Evolutionary conservation across 495 filamentous ascomycete species (phyloP), one percentile per base, ranked within the genome.

Genomic region (Penicillium argentinense): DNA sequence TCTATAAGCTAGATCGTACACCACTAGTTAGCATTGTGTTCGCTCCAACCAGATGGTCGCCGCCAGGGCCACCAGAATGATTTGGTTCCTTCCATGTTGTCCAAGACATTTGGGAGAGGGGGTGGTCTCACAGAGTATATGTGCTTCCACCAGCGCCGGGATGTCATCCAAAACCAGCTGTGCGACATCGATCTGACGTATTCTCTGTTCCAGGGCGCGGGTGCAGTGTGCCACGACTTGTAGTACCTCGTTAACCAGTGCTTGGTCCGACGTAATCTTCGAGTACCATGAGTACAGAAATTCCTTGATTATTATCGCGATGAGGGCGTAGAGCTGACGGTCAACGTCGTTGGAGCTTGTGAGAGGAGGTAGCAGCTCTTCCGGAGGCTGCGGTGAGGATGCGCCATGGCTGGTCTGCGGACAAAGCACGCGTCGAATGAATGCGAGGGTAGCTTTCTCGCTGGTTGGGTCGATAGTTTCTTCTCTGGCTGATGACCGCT

Each of bases 281-380:
- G 75, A 76, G 68, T 98, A 98, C 93, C 93, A 98, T 43, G 83
- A 86, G 46, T 89, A 82, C 16, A 97, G 86, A 63, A 88, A 90
- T 51, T 96, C 92, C 56, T 85, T 81, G 39, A 95, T 77, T 49
- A 97, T 81, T 44, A 96, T 84, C 25, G 93, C 86, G 42, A 98
- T 78, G 19, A 97, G 75, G 9, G 89, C 93, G 60, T 97, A 98
- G 22, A 98, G 78, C 63, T 98, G 87, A 47, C 89, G 69, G 59
- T 98, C 93, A 47, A 96, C 81, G 47, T 91, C 88, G 62, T 96
- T 93, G 45, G 87, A 89, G 67, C 88, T 91, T 14, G 93, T 96
- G 53, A 98, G 78, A 16, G 91, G 90, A 26, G 92, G 93, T 29
- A 98, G 68, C 21, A 96, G 73, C 51, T 91, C 88, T 38, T 92